Base-by-base conservation (phyloP, 2,329 filamentous ascomycete species). In the Penicillium sp. region DNA sequence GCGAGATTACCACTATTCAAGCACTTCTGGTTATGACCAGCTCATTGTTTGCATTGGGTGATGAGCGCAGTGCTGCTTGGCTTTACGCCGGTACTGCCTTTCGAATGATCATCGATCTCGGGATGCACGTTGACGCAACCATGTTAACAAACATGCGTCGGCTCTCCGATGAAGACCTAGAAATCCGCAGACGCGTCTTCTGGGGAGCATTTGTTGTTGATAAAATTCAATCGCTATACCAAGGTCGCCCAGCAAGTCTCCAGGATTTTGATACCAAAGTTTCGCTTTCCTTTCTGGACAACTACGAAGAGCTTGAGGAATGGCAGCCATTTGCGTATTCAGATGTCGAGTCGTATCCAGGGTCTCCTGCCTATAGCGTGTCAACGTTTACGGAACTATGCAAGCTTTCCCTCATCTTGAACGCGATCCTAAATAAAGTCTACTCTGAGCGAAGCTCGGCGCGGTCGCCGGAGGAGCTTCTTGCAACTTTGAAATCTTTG, bases 181-280 rank as follows among this genome's bases (percentile, higher is more conserved):
- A 65, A 42, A 62, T 64, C 22, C 55, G 60, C 6, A 42, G 55
- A 29, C 57, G 66, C 6, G 60, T 70, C 0, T 67, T 69, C 36
- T 67, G 63, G 65, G 62, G 64, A 3, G 62, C 63, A 1, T 68
- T 61, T 50, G 60, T 67, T 0, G 58, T 58, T 3, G 78, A 79
- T 49, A 80, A 79, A 51, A 71, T 79, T 6, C 77, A 81, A 49
- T 74, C 70, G 11, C 57, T 81, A 0, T 81, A 79, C 40, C 76
- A 77, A 52, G 78, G 77, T 0, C 72, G 77, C 0, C 78, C 76
- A 0, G 71, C 70, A 0, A 73, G 44, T 7, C 29, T 62, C 5
- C 72, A 73, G 7, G 69, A 75, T n/a, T 67, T 66, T 0, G 73
- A 78, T 20, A 69, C 68, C 0, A 61, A 68, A 8, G 74, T 79